Evolutionary conservation across 139 green algal species (phyloP), one percentile per base, ranked within the genome.

Genomic region (Nannochloris sp.): DNA sequence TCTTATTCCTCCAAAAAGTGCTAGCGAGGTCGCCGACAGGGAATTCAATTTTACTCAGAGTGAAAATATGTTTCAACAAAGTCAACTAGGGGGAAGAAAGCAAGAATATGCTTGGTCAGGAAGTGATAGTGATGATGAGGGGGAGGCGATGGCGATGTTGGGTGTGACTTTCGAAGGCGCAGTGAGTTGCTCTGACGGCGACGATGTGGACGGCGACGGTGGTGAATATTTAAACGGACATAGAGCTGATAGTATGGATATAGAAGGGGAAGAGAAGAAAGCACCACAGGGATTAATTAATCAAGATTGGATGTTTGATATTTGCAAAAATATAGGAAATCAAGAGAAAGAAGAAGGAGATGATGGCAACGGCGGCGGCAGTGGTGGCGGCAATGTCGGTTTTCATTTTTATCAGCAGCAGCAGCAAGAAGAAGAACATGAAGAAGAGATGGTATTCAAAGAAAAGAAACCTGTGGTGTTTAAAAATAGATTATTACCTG

Each of bases 251-350:
- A n/a, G n/a, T n/a, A n/a, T n/a, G n/a, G n/a, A n/a, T n/a, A n/a
- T n/a, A n/a, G n/a, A n/a, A n/a, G n/a, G n/a, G n/a, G n/a, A n/a
- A n/a, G n/a, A n/a, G n/a, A n/a, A n/a, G n/a, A n/a, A n/a, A n/a
- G n/a, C n/a, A n/a, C n/a, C n/a, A n/a, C n/a, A n/a, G n/a, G n/a
- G n/a, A n/a, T n/a, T n/a, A n/a, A n/a, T n/a, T 2, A 65, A 14
- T 33, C 29, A 65, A 46, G 59, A 65, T 37, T 65, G 59, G 59
- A 54, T 65, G 13, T 65, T 54, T 55, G 2, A 19, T 10, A 65
- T 51, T 19, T 27, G 42, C 42, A 51, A 51, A 19, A 19, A 19
- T 19, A 19, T 51, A 19, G 42, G 42, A 19, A 51, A 19, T 19
- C 19, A 27, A 19, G n/a, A n/a, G n/a, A n/a, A n/a, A n/a, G n/a